A percentile compares a stretch with the other conserved stretches of the same genome.
phyloP scores from a whole-genome alignment of 2,329 filamentous ascomycete genomes.

The Claviceps digitariae region DNA sequence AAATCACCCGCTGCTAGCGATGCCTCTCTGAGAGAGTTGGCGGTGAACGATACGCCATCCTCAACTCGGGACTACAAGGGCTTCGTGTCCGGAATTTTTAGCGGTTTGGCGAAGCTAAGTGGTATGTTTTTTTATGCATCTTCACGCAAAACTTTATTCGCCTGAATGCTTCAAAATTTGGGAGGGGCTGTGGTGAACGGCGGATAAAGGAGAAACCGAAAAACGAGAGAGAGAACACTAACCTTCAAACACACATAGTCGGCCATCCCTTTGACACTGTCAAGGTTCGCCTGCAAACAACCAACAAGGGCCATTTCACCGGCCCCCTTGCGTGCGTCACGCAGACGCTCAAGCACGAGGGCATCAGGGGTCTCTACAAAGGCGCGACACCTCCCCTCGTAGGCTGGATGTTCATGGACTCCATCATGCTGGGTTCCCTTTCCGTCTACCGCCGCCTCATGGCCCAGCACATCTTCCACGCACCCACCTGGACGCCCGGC shows the following conservation, averaged over 20 bases:
- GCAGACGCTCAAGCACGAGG: constrained; percentile 77
- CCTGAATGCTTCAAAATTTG: neutral
- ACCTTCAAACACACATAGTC: constrained; percentile 23
- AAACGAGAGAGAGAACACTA: too few relatives aligned
- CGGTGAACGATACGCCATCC: neutral
- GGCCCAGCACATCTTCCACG: constrained; percentile 65
- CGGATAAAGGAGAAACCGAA: neutral
- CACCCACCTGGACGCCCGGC: constrained; percentile 16
- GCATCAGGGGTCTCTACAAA: constrained; percentile 79
- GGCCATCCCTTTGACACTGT: constrained; percentile 83
- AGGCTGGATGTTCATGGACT: constrained; percentile 99
- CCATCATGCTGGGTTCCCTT: constrained; percentile 76
- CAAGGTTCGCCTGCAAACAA: constrained; percentile 91
- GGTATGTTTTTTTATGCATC: constrained; percentile 37
- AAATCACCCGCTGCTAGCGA: neutral
- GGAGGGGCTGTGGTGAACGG: too few relatives aligned
- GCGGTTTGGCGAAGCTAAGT: constrained; percentile 77
- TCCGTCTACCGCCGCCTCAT: constrained; percentile 80
- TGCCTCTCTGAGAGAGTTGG: neutral
- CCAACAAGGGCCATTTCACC: constrained; percentile 59
- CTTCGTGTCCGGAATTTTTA: constrained; percentile 96
- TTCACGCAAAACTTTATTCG: neutral
- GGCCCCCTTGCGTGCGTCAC: constrained; percentile 77
- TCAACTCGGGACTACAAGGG: constrained; percentile 59
- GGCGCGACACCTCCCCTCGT: constrained; percentile 82